Base-by-base conservation (phyloP, 2,329 filamentous ascomycete genomes). In the Aspergillus cejpii region DNA sequence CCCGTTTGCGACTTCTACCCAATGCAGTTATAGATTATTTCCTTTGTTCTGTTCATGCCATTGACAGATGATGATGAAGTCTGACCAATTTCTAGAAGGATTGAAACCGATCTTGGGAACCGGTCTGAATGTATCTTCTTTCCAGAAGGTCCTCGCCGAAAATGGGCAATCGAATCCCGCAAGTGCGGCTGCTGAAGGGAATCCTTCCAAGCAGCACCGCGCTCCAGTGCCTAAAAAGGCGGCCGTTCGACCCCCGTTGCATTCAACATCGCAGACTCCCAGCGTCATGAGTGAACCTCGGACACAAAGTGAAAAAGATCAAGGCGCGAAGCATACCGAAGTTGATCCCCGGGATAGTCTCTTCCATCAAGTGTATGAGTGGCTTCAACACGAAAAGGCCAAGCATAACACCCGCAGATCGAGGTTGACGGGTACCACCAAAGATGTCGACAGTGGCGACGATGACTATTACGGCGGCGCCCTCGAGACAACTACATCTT, bases 361-460 rank as follows among this genome's bases (percentile, higher is more conserved):
- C 6, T 68, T 92, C 21, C 75, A 81, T 15, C 87, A 94, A 60
- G 81, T 96, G 11, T 76, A 79, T 20, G 81, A 87, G 53, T 97
- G 91, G 91, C 71, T 96, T 29, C 81, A 90, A 55, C 79, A 83
- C 39, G 89, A 96, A 67, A 85, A 83, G 60, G 69, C 74, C 24
- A 86, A 84, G 64, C 80, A 81, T 55, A 75, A 77, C 29, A 67
- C 74, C 7, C 74, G 75, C 40, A 80, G 75, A 59, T 65, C 72
- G 17, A 59, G 75, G 60, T 54, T 73, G 67, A 64, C 57, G 72
- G 64, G 54, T 46, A 56, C 48, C 39, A 29, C 44, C 65, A 49
- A 72, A 67, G 55, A 74, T 68, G 46, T 60, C 66, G 68, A 44
- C 46, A 61, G 42, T 39, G 49, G 51, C 56, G 40, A 57, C 55